phyloP scores from a whole-genome alignment of 768 basidiomycete species.

The Mycena maculata region DNA sequence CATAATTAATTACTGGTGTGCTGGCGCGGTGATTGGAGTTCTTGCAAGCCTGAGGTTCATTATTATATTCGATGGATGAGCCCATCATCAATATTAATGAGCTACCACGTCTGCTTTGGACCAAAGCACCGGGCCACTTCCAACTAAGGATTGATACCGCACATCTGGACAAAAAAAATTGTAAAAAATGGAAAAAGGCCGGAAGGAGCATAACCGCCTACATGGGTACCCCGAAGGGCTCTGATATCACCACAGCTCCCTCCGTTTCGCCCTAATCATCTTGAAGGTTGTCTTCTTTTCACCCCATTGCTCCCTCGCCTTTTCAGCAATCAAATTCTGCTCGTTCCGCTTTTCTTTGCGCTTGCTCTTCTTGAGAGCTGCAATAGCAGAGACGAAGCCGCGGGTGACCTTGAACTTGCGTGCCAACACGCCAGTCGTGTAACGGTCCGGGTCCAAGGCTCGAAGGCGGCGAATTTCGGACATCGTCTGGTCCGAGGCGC shows the following conservation, averaged over 20 bases:
- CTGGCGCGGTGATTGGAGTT: no score
- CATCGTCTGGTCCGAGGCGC: constrained; percentile 64
- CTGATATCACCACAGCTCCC: constrained; percentile 76
- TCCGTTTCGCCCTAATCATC: constrained; percentile 76
- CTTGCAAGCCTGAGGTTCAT: no score
- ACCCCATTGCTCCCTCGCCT: constrained; percentile 71
- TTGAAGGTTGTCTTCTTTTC: constrained; percentile 71
- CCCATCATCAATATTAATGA: no score
- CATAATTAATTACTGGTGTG: constrained; percentile 41
- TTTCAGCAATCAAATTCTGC: constrained; percentile 61
- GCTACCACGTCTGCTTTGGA: no score
- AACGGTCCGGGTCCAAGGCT: constrained; percentile 63
- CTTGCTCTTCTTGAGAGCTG: constrained; percentile 67
- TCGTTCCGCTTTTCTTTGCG: constrained; percentile 55
- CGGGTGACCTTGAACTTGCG: constrained; percentile 80
- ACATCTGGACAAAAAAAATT: no score
- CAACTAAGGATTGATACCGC: no score
- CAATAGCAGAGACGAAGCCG: constrained; percentile 72
- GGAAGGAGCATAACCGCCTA: not conserved
- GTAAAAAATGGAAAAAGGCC: no score
- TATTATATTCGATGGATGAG: no score
- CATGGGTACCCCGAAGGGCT: no score
- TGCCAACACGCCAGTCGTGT: constrained; percentile 76
- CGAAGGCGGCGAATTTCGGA: constrained; percentile 70
- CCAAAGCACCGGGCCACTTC: no score